Base-by-base conservation (phyloP, 768 basidiomycete species). In the Neoboletus magnificus region DNA sequence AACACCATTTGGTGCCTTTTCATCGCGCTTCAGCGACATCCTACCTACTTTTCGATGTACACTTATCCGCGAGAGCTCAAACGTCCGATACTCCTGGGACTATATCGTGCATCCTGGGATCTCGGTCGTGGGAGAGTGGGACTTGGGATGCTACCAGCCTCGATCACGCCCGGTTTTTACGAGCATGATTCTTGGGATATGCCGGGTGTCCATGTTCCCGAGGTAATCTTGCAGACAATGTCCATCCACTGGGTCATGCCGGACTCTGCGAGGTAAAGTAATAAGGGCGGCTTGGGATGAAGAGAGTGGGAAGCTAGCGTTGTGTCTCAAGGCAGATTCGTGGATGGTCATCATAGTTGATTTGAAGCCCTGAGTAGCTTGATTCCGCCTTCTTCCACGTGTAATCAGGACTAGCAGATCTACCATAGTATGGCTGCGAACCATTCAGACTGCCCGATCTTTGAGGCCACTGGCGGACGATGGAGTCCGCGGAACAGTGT, bases 21-120 rank as follows among this genome's bases (percentile, higher is more conserved):
- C 37, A 29, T 62, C 18, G 18, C 47, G 1, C 33, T 35, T 11
- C 22, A 48, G 11, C 33, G 6, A 48, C 58, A 60, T 32, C 61
- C 61, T n/a, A 60, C 54, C 10, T 60, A 56, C 40, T 48, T 60
- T 48, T 52, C 48, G 18, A 62, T 58, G 10, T 57, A 54, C n/a
- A 56, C 36, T 5, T 52, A 36, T 25, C 55, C 55, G 12, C 47
- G 33, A 16, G 22, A 35, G 16, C 47, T 48, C 47, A 35, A 35
- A 23, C 33, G 33, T 33, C 22, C 48, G 25, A 49, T 37, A 13
- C 11, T 49, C n/a, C 25, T 49, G 2, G 48, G 36, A 9, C 36
- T 36, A 27, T 25, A 49, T 3, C 36, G 25, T 18, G 25, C 35
- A n/a, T 37, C 37, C 36, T 37, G 36, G 36, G 48, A 49, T 20